These are phyloP conservation scores for Stylonectria norvegica DNA, from an alignment of 2,329 filamentous ascomycete genomes.

Conservation along the genomic window DNA sequence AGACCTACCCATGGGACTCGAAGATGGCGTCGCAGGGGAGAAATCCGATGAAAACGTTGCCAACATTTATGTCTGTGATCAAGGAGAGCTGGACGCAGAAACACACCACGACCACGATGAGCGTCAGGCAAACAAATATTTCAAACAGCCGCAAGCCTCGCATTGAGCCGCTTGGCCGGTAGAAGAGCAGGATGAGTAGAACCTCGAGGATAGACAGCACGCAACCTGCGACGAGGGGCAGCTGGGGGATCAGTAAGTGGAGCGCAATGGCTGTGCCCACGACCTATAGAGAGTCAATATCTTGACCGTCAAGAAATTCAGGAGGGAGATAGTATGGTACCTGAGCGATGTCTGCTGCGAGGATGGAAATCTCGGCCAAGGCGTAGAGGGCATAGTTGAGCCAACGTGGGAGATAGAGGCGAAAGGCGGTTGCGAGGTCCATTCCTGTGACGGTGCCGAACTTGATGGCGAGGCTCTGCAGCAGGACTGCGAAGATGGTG, in stretches of 20 bases:
- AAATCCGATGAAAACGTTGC: slow-evolving; percentile 62
- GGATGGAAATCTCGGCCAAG: slow-evolving; percentile 64
- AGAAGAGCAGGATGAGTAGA: slow-evolving; percentile 65
- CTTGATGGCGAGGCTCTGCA: slow-evolving; percentile 66
- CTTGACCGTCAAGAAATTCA: neutral
- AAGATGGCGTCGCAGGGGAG: slow-evolving; percentile 59
- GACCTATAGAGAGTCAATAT: slow-evolving; percentile 38
- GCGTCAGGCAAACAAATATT: slow-evolving; percentile 58
- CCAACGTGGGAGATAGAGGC: slow-evolving; percentile 63
- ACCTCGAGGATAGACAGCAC: slow-evolving; percentile 67
- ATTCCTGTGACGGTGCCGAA: slow-evolving; percentile 66
- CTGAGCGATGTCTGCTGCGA: slow-evolving; percentile 69
- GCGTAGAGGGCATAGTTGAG: slow-evolving; percentile 60
- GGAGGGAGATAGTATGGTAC: slow-evolving; percentile 5
- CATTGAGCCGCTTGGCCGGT: slow-evolving; percentile 57
- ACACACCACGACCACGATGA: slow-evolving; percentile 64
- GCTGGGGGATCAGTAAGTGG: slow-evolving; percentile 60
- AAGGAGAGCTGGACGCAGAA: slow-evolving; percentile 67
- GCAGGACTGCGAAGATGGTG: slow-evolving; percentile 68
- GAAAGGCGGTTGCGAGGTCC: slow-evolving; percentile 63
- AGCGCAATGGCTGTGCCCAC: slow-evolving; percentile 71
- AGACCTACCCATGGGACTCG: slow-evolving; percentile 50
- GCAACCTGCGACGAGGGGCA: slow-evolving; percentile 65
- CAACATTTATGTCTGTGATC: slow-evolving; percentile 51
- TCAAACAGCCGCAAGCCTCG: slow-evolving; percentile 61